These are phyloP conservation scores for Stephania japonica DNA, from an alignment of 164 flowering plant species.

Conservation along the genomic window DNA sequence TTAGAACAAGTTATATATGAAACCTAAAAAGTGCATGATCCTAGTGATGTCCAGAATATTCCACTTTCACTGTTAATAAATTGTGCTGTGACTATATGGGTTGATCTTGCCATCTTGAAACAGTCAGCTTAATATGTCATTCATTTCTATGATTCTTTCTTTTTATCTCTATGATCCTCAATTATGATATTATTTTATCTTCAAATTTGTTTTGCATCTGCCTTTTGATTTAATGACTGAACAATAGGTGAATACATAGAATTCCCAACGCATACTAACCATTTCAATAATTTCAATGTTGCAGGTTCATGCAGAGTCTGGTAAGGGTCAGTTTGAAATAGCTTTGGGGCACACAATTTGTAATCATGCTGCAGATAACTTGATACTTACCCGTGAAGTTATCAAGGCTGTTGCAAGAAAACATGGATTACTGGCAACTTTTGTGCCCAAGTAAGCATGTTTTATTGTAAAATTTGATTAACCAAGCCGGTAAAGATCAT, in stretches of 20 bases:
- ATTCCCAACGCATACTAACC: neutral
- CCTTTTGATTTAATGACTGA: neutral
- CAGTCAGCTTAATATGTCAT: neutral
- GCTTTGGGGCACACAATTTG: constrained; percentile 59
- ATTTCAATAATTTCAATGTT: constrained; percentile 8
- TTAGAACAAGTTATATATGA: neutral
- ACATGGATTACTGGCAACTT: constrained; percentile 82
- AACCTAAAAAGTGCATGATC: neutral
- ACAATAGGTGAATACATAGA: neutral
- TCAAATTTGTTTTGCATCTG: neutral
- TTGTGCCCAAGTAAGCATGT: constrained; percentile 80
- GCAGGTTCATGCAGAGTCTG: constrained; percentile 90
- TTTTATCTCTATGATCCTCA: neutral
- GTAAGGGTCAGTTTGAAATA: constrained; percentile 88
- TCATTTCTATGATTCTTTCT: neutral
- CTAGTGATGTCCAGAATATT: neutral
- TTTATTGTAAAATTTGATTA: too few species aligned
- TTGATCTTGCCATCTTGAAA: neutral
- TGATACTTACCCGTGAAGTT: constrained; percentile 75
- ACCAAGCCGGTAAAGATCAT: too few species aligned
- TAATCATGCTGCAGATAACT: constrained; percentile 67
- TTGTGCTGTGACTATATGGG: neutral
- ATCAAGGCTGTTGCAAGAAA: constrained; percentile 79
- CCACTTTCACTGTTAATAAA: neutral
- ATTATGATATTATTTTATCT: neutral